These are phyloP conservation scores for Trichophyton rubrum DNA, from an alignment of 2,329 filamentous ascomycete genomes.

Conservation along the genomic window DNA sequence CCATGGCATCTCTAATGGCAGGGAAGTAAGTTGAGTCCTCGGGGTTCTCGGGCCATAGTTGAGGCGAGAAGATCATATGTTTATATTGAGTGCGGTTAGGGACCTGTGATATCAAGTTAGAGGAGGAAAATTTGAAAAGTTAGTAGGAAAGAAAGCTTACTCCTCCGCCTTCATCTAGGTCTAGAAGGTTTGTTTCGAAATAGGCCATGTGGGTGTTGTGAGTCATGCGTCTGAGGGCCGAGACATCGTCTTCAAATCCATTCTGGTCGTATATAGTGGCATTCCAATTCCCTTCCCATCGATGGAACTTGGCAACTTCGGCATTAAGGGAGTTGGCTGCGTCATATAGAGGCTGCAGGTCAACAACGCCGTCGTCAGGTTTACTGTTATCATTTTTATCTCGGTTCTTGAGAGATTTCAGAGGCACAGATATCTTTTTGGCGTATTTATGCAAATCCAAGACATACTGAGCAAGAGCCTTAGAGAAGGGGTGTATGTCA, in stretches of 20 bases:
- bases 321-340: constrained; percentile 50
- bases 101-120: constrained; percentile 40
- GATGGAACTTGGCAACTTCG: constrained; percentile 53
- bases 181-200: constrained; percentile 75
- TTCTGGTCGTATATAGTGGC: constrained; percentile 55
- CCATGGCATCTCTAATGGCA: constrained; percentile 69
- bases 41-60: constrained; percentile 59
- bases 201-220: constrained; percentile 68
- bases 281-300: constrained; percentile 70
- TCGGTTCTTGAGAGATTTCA: constrained; percentile 13
- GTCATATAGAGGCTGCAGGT: constrained; percentile 48
- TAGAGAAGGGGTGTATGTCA: constrained; percentile 62
- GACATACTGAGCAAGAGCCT: constrained; percentile 51
- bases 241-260: constrained; percentile 60
- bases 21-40: constrained; percentile 54
- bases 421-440: constrained; percentile 39
- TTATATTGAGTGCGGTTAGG: constrained; percentile 87
- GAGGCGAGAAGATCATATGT: constrained; percentile 78
- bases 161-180: constrained; percentile 58
- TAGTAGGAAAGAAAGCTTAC: constrained; percentile 43
- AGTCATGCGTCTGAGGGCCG: constrained; percentile 54
- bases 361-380: constrained; percentile 27
- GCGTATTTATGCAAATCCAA: constrained; percentile 55
- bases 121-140: neutral
- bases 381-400: constrained; percentile 4